Evolutionary conservation across 805 yeast genomes (phyloP).

Genomic region (Candida golubevii): DNA sequence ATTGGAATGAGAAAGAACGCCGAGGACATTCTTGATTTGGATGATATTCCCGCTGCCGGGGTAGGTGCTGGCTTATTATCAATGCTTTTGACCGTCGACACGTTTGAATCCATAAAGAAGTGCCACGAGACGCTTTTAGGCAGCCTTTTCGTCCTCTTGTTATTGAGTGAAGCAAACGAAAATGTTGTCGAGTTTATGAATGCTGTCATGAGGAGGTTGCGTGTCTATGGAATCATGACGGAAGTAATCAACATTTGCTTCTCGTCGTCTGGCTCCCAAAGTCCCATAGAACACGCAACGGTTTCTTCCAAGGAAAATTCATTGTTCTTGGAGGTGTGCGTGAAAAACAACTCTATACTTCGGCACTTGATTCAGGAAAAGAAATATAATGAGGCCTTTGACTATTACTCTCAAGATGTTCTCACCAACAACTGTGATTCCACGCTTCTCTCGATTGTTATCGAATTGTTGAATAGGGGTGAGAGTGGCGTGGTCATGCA

Average conservation of each 20-base stretch:
- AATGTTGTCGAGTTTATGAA: slow-evolving; percentile 23
- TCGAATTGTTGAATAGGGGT: slow-evolving; percentile 14
- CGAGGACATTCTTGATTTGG: slow-evolving; percentile 2
- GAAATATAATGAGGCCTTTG: slow-evolving; percentile 24
- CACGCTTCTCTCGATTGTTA: slow-evolving; percentile 10
- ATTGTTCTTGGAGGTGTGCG: slow-evolving; percentile 29
- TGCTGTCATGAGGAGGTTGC: slow-evolving; percentile 21
- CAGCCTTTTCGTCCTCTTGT: slow-evolving; percentile 27
- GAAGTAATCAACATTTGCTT: slow-evolving; percentile 27
- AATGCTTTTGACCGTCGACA: slow-evolving; percentile 21
- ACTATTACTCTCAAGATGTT: slow-evolving; percentile 20
- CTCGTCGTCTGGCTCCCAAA: slow-evolving; percentile 9
- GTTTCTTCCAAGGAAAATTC: slow-evolving; percentile 23
- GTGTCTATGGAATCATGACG: slow-evolving; percentile 22
- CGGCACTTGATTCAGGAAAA: slow-evolving; percentile 15
- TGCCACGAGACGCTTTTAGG: slow-evolving; percentile 28
- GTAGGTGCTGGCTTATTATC: slow-evolving; percentile 20
- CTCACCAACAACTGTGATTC: slow-evolving; percentile 5
- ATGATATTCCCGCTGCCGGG: slow-evolving; percentile 3
- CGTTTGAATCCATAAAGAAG: slow-evolving; percentile 27
- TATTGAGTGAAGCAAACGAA: slow-evolving; percentile 31
- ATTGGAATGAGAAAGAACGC: slow-evolving; percentile 13
- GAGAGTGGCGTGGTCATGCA: slow-evolving; percentile 10
- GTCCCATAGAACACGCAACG: slow-evolving; percentile 13
- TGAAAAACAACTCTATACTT: slow-evolving; percentile 18